Evolutionary conservation across 257 asterid species (phyloP), one percentile per base, ranked within the genome.

Genomic region (Penstemon davidsonii): DNA sequence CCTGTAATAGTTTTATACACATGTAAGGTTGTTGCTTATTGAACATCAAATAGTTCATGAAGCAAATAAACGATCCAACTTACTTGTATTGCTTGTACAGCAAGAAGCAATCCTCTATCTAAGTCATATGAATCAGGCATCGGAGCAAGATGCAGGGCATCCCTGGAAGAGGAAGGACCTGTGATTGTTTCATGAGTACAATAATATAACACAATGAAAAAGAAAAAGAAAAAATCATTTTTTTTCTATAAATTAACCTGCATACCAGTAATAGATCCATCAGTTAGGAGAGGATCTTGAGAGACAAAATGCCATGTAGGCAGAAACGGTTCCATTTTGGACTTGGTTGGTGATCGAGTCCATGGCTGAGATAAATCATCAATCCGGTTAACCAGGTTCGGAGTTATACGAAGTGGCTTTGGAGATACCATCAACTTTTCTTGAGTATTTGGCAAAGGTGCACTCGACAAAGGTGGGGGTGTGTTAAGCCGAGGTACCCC

Each of bases 401-500:
- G 88, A 77, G 86, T 70, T 68, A 94, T 86, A 61, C 96, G 97
- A 58, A 94, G 90, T 33, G 99, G 96, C 84, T 88, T 91, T 52
- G 99, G 99, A 81, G 89, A 87, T 50, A 70, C 77, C 25, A 93
- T 73, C 68, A 60, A 55, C 73, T 75, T 88, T 75, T 83, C 99
- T 68, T 68, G 87, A 77, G 77, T 53, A 41, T 69, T 74, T 60
- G 83, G 54, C 56, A 71, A 46, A 67, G 93, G 69, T 47, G 80
- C 78, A 75, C 58, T 70, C 50, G 90, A 78, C 76, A 89, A 54
- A 43, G 79, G 97, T 54, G 99, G 99, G 55, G 99, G 99, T 38
- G 97, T 94, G 73, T 88, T 91, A 46, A 94, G 96, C 79, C 99
- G 88, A 33, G 99, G 99, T 66, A 94, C 99, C 76, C 91, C 99